Evolutionary conservation across 768 basidiomycete genomes (phyloP).

Genomic region (Xerocomus spinulosus): DNA sequence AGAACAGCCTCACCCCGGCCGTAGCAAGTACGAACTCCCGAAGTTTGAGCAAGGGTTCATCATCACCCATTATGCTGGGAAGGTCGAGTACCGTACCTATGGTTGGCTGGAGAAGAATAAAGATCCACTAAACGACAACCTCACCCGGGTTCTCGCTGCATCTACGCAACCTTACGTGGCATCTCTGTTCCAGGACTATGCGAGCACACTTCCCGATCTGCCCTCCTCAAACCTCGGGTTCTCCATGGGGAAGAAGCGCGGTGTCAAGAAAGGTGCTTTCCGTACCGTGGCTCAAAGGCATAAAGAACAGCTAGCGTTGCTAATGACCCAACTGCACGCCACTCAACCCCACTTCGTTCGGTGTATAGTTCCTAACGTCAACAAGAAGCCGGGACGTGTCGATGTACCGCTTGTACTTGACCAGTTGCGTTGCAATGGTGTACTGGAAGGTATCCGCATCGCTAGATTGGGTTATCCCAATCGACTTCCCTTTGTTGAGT

Average conservation of each 20-base stretch:
- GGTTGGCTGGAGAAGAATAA: conserved; percentile 99
- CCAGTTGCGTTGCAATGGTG: conserved; percentile 97
- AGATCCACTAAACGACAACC: conserved; percentile 94
- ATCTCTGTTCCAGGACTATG: conserved; percentile 78
- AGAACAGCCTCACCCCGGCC: conserved; percentile 63
- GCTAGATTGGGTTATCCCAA: conserved; percentile 97
- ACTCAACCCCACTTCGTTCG: conserved; percentile 98
- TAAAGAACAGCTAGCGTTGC: conserved; percentile 87
- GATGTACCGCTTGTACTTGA: conserved; percentile 95
- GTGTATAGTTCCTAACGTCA: conserved; percentile 92
- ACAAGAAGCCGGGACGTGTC: conserved; percentile 87
- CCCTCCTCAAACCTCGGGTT: conserved; percentile 33
- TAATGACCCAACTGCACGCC: conserved; percentile 87
- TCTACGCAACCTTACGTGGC: conserved; percentile 83
- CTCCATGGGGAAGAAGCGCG: conserved; percentile 58
- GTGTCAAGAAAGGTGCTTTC: conserved; percentile 93
- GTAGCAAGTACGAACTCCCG: conserved; percentile 78
- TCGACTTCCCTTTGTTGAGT: conserved; percentile 93
- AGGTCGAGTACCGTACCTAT: conserved; percentile 92
- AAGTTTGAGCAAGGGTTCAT: conserved; percentile 94
- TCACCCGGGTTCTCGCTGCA: conserved; percentile 80
- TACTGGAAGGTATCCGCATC: conserved; percentile 96
- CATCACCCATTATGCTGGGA: conserved; percentile 93
- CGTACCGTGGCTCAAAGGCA: conserved; percentile 93
- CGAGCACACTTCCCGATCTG: conserved; percentile 38